A percentile compares a stretch with the other conserved stretches of the same genome.
Evolutionary conservation across 2,329 filamentous ascomycete genomes (phyloP).

Genomic region (Hansfordia pulvinata): DNA sequence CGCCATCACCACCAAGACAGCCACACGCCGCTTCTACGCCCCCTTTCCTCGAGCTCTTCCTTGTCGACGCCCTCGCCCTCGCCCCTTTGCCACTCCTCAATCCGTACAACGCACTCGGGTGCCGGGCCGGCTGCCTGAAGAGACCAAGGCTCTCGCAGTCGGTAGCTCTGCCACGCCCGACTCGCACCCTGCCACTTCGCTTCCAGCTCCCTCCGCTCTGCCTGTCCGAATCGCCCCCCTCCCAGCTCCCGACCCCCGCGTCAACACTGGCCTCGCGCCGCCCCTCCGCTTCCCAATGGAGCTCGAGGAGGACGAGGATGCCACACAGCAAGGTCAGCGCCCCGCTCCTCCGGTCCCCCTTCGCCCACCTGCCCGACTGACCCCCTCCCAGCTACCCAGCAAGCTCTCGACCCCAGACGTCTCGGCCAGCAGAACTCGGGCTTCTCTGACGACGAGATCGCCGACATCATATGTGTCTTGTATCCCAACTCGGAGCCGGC

Average conservation of each 20-base stretch:
- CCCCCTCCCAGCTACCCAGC: slow-evolving; percentile 53
- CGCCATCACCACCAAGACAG: too few species aligned
- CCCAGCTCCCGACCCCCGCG: too few species aligned
- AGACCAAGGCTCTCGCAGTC: slow-evolving; percentile 9
- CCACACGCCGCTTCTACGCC: too few species aligned
- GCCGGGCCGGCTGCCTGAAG: slow-evolving; percentile 12
- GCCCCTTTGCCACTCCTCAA: too few species aligned
- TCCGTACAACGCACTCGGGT: slow-evolving; percentile 3
- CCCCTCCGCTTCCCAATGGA: slow-evolving; percentile 12
- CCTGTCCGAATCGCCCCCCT: too few species aligned
- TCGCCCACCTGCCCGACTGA: background rate
- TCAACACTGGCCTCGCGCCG: slow-evolving; percentile 5
- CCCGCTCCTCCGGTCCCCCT: background rate
- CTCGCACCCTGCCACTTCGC: slow-evolving; percentile 1
- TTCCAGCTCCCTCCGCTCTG: too few species aligned
- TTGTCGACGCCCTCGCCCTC: too few species aligned
- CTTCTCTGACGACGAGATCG: slow-evolving; percentile 67
- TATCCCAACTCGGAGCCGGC: slow-evolving; percentile 66
- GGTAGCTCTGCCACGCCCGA: slow-evolving; percentile 5
- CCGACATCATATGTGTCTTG: slow-evolving; percentile 81
- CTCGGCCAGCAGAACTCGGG: slow-evolving; percentile 71
- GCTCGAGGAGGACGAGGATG: slow-evolving; percentile 13
- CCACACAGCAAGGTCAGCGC: slow-evolving; percentile 18
- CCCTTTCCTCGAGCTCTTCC: too few species aligned
- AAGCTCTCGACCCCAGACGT: slow-evolving; percentile 67